Conservation (phyloP, 768 basidiomycete genomes). For the Holtermannia corniformis region DNA sequence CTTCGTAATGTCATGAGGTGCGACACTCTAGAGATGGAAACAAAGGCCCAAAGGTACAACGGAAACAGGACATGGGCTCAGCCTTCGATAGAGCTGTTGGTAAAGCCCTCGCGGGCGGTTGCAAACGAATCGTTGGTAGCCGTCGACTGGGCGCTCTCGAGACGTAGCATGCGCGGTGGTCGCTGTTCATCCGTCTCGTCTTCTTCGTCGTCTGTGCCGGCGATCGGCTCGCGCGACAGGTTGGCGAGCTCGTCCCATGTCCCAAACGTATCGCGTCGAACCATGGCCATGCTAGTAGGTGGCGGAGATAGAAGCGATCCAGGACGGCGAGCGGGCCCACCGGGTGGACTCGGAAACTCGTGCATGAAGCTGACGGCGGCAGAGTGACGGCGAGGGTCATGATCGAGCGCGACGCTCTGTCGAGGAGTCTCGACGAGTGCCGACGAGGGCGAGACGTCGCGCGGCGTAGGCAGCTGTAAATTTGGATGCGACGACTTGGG, state of each 20-base stretch:
- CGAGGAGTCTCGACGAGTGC: no score
- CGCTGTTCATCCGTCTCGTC: not conserved
- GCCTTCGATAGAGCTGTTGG: not conserved
- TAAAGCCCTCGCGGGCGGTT: not conserved
- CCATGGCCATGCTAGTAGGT: not conserved
- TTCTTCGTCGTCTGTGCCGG: not conserved
- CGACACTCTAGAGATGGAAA: not conserved
- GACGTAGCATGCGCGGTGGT: not conserved
- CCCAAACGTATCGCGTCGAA: not conserved
- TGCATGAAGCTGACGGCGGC: not conserved
- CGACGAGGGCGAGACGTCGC: no score
- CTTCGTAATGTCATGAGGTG: not conserved
- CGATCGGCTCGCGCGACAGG: not conserved
- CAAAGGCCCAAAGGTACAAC: no score
- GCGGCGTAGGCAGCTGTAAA: no score
- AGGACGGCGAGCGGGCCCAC: constrained; percentile 13
- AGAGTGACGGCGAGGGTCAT: not conserved
- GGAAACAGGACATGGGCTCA: no score
- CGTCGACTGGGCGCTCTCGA: not conserved
- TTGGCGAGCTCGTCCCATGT: not conserved
- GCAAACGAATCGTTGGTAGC: not conserved
- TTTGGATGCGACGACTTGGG: not conserved
- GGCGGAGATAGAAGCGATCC: no score
- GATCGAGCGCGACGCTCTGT: not conserved
- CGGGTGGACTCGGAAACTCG: constrained; percentile 3